Base-by-base conservation (phyloP, 257 asterid species). In the Salvia splendens region DNA sequence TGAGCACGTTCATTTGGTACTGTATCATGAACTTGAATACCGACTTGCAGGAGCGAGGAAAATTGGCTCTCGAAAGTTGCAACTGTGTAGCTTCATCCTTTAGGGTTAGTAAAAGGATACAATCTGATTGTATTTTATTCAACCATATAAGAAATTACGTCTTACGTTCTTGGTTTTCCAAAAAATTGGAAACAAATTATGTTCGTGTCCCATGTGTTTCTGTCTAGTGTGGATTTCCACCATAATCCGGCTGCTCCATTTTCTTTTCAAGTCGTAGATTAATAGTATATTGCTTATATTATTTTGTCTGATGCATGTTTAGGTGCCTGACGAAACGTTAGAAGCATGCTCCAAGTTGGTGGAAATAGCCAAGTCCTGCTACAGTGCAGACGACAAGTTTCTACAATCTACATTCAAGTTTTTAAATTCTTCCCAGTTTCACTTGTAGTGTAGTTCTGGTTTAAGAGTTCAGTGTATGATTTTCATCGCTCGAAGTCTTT, bases 21-120 rank as follows among this genome's bases (percentile, higher is more conserved):
- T 71, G 12, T 33, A 61, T 61, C 40, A 28, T 47, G 16, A 69
- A 62, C 60, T 61, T 58, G 66, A 61, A 36, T 73, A 54, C 68
- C 57, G 48, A 20, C 32, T 78, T 69, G 48, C 79, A 91, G 96
- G 89, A 78, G 72, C 86, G 85, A 54, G 98, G 95, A 61, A 77
- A 73, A 77, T 77, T 84, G 53, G 94, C 96, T 55, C 89, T 91
- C 10, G 96, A 88, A 81, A 89, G 83, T 71, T 91, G 96, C 71
- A 78, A 85, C 75, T 86, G 89, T 74, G 40, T 88, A 70, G 94
- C 87, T 12, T 84, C 89, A 67, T 79, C 89, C 20, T 88, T 88
- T 76, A 77, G 10, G 60, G 98, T 91, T 78, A 79, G 89, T 70
- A 45, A 36, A 45, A 12, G 2, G 16, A 43, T 62, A 16, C 12